phyloP scores from a whole-genome alignment of 2,329 filamentous ascomycete genomes.

The Alternaria conjuncta region DNA sequence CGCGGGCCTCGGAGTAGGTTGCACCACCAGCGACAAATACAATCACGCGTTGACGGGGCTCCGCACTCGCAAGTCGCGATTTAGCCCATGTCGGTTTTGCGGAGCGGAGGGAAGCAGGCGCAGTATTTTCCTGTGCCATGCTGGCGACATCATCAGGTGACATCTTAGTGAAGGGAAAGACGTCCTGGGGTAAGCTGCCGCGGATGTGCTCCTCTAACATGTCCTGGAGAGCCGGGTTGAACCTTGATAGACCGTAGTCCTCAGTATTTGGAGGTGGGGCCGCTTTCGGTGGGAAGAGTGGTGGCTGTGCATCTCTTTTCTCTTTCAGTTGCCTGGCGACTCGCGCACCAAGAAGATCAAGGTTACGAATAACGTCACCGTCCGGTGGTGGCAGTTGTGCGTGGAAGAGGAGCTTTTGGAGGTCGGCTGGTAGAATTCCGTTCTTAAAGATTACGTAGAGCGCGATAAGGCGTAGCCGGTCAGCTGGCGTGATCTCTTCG shows the following conservation, averaged over 20 bases:
- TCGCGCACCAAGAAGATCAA: constrained; percentile 81
- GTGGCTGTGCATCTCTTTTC: constrained; percentile 66
- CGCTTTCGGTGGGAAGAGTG: constrained; percentile 75
- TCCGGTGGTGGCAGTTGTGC: constrained; percentile 78
- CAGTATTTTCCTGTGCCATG: constrained; percentile 58
- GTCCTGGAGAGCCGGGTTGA: constrained; percentile 79
- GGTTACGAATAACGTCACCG: constrained; percentile 74
- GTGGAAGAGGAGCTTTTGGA: constrained; percentile 83
- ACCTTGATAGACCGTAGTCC: constrained; percentile 86
- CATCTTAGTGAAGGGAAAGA: constrained; percentile 58
- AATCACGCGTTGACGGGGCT: constrained; percentile 88
- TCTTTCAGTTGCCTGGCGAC: constrained; percentile 79
- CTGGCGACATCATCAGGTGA: constrained; percentile 68
- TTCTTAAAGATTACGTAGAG: constrained; percentile 87
- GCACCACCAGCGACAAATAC: constrained; percentile 96
- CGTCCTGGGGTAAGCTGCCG: constrained; percentile 51
- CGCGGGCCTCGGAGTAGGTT: constrained; percentile 86
- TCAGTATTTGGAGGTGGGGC: constrained; percentile 63
- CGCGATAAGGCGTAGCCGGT: constrained; percentile 83
- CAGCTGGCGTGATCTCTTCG: constrained; percentile 71
- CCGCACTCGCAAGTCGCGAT: constrained; percentile 72
- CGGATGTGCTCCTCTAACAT: constrained; percentile 74
- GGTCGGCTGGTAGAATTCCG: constrained; percentile 82
- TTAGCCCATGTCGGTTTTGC: constrained; percentile 97
- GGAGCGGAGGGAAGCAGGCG: constrained; percentile 75